Base-by-base conservation (phyloP, 768 basidiomycete genomes). In the Russula griseocarnosa region DNA sequence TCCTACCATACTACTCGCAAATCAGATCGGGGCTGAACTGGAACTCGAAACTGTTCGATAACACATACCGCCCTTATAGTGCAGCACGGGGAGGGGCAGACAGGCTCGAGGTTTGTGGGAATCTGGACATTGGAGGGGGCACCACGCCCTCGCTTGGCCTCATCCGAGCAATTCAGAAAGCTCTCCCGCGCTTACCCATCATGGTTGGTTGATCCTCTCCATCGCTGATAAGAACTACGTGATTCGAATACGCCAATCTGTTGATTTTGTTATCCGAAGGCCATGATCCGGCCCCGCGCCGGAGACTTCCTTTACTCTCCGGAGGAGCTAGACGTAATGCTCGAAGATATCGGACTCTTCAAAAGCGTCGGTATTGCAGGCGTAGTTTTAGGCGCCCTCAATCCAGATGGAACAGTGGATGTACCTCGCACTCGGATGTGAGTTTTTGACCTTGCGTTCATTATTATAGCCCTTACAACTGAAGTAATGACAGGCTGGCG, bases 81-180 rank as follows among this genome's bases (percentile, higher is more conserved):
- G 88, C 92, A 44, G 76, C 83, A n/a, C 72, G 76, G 46, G 89
- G 83, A 38, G 88, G 89, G 11, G 87, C 88, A 53, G 79, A 90
- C 72, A 81, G 89, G 66, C 79, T 93, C n/a, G 89, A 92, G 70
- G 72, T 92, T 14, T 92, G 90, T 69, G 81, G 78, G 7, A 88
- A 86, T 71, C 76, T 92, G 22, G 83, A 79, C 4, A 68, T 82
- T 30, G 92, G 91, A 26, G 92, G 92, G 24, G 92, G 92, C 10
- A 88, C 85, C 20, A 94, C 92, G 0, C 92, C 92, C 5, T 88
- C 83, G 63, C 66, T 88, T n/a, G 92, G 92, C 0, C 79, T 93
- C 38, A 75, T 91, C 42, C 84, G 75, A 68, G 74, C 79, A 3
- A 81, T 93, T 49, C 79, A 80, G 62, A 76, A 75, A 34, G 78